phyloP scores from a whole-genome alignment of 2,329 filamentous ascomycete genomes.

The Fusarium sp. region DNA sequence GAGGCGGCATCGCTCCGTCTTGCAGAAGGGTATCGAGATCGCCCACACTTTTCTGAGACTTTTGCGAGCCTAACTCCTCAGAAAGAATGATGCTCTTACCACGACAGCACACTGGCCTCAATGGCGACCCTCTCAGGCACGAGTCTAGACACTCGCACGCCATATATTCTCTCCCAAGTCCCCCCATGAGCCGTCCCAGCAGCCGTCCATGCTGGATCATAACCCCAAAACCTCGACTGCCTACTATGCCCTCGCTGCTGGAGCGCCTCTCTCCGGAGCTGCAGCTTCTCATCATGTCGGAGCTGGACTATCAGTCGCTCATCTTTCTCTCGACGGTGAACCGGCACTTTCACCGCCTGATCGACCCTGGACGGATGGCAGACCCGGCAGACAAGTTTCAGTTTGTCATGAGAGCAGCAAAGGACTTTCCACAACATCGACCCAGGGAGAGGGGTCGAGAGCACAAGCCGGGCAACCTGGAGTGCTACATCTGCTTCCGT shows the following conservation, averaged over 20 bases:
- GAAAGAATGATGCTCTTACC: constrained; percentile 48
- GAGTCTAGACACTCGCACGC: constrained; percentile 8
- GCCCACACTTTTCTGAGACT: constrained; percentile 7
- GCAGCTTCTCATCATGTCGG: constrained; percentile 49
- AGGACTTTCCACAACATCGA: constrained; percentile 56
- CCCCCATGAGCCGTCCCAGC: constrained; percentile 13
- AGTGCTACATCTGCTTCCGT: constrained; percentile 57
- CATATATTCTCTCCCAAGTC: constrained; percentile 19
- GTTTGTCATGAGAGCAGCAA: constrained; percentile 57
- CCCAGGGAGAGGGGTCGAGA: constrained; percentile 53
- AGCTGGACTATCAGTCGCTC: constrained; percentile 56
- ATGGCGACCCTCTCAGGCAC: constrained; percentile 20
- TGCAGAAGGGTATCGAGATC: constrained; percentile 44
- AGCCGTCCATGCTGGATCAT: constrained; percentile 21
- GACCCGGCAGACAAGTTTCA: constrained; percentile 52
- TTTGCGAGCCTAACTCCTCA: background rate
- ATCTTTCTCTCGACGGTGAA: constrained; percentile 55
- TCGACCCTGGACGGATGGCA: constrained; percentile 53
- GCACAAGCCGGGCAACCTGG: constrained; percentile 56
- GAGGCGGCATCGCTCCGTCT: constrained; percentile 31
- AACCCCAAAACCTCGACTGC: constrained; percentile 12
- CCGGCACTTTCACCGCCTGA: constrained; percentile 48
- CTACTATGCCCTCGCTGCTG: constrained; percentile 43
- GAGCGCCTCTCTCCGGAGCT: constrained; percentile 52
- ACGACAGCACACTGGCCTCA: constrained; percentile 33